Conservation (phyloP, 1,139 yeast genomes). For the Suhomyces wounanorum region DNA sequence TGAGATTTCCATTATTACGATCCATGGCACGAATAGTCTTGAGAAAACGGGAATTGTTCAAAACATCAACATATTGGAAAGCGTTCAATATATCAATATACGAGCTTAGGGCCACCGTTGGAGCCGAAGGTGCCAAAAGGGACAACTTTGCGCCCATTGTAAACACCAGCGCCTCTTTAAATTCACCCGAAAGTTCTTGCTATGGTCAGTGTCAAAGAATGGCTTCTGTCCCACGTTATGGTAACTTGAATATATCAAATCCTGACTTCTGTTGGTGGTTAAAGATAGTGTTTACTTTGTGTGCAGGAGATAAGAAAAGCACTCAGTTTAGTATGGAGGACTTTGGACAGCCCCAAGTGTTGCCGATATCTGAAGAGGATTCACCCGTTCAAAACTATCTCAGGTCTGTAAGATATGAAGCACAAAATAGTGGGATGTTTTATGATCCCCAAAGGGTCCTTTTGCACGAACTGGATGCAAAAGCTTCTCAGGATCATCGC, state of each 20-base stretch:
- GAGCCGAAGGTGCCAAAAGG: constrained; percentile 83
- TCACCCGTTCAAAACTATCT: constrained; percentile 29
- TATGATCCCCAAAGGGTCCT: neutral
- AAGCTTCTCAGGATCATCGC: neutral
- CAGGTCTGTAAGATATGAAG: constrained; percentile 33
- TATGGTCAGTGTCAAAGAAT: neutral
- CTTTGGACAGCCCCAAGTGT: constrained; percentile 30
- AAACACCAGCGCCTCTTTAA: neutral
- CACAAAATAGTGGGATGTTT: constrained; percentile 13
- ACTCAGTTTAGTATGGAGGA: constrained; percentile 12
- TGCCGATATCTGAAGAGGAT: constrained; percentile 19
- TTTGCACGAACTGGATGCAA: neutral
- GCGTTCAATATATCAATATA: constrained; percentile 78
- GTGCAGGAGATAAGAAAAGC: constrained; percentile 1
- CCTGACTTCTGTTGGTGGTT: neutral
- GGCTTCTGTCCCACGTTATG: neutral
- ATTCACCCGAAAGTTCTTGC: neutral
- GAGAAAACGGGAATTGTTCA: constrained; percentile 77
- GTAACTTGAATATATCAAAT: neutral
- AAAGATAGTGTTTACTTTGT: neutral
- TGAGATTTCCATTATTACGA: constrained; percentile 57
- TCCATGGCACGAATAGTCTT: constrained; percentile 82
- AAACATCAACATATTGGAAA: constrained; percentile 69
- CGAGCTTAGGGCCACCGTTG: constrained; percentile 89
- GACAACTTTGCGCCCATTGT: constrained; percentile 87